Base-by-base conservation (phyloP, 768 basidiomycete species). In the Kwoniella bestiolae region DNA sequence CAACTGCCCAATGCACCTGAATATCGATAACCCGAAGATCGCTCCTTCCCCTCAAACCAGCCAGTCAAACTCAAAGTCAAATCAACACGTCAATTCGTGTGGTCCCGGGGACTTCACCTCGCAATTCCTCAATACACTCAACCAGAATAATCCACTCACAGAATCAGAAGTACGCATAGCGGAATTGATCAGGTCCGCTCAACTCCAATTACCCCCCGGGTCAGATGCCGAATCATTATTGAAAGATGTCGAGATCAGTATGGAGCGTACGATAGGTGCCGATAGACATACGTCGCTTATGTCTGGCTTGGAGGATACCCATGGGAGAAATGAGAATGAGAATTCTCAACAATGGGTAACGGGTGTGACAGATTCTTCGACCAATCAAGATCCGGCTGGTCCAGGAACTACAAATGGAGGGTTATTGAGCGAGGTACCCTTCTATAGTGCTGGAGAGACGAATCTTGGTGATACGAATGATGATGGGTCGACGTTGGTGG, bases 401-500 rank as follows among this genome's bases (percentile, higher is more conserved):
- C 35, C 41, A 12, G 58, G 58, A n/a, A n/a, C n/a, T 16, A 44
- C 51, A 31, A 49, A 49, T 1, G 62, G 60, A 5, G 29, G 46
- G 8, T n/a, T 44, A 23, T 14, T 11, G 18, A 41, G 38, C 38
- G 12, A 11, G 38, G 38, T 29, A 5, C 49, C 49, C 16, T 23
- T 29, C 21, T 29, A 23, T 41, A 21, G 18, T 29, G 56, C 41
- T 18, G 12, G 34, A 3, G 38, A 61, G 2, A n/a, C n/a, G n/a
- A n/a, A n/a, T n/a, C n/a, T n/a, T n/a, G 61, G 47, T 18, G 6
- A 25, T n/a, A 25, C 51, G 56, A 70, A 63, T 44, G 56, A 63
- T 45, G 63, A 67, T 2, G 63, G 63, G 0, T 55, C 60, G 31
- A 56, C 56, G 6, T n/a, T 77, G 35, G 71, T 77, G 0, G 76